These are phyloP conservation scores for Saccharomycopsis hybrid DNA, from an alignment of 1,139 yeast genomes.

Conservation along the genomic window DNA sequence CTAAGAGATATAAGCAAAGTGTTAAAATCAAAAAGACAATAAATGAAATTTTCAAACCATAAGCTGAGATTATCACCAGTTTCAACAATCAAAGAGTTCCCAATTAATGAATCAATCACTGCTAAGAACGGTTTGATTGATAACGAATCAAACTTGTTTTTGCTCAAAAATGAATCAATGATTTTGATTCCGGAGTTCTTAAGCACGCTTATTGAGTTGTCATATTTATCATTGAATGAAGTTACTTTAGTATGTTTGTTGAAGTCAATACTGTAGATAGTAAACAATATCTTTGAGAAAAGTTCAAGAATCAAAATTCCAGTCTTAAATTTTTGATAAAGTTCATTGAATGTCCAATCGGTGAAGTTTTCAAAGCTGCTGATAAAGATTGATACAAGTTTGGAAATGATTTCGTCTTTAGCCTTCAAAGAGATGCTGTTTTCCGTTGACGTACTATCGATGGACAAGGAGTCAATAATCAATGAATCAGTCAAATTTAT, in stretches of 20 bases:
- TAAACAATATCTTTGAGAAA: conserved; percentile 48
- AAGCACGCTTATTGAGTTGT: conserved; percentile 28
- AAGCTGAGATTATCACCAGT: conserved; percentile 32
- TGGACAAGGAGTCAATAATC: conserved; percentile 31
- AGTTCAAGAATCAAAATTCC: conserved; percentile 52
- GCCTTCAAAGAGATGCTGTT: conserved; percentile 35
- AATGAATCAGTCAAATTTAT: conserved; percentile 50
- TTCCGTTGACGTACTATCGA: conserved; percentile 22
- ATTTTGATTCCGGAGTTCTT: conserved; percentile 45
- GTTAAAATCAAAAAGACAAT: conserved; percentile 35
- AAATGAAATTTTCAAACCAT: conserved; percentile 29
- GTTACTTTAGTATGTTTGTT: conserved; percentile 34
- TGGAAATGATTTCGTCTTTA: conserved; percentile 51
- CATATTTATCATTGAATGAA: background rate
- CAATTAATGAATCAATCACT: conserved; percentile 43
- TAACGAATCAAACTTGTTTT: conserved; percentile 46
- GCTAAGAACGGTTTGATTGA: conserved; percentile 51
- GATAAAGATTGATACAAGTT: conserved; percentile 50
- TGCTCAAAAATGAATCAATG: conserved; percentile 49
- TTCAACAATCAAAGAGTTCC: conserved; percentile 35
- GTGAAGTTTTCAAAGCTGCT: conserved; percentile 69
- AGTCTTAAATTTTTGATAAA: conserved; percentile 54
- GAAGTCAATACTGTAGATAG: conserved; percentile 52
- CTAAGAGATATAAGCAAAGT: conserved; percentile 50
- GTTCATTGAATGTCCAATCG: conserved; percentile 57